Percentiles rank a stretch among this genome's conserved stretches.
Conservation (phyloP, 306 rosid genomes). For the Rosa rugosa region DNA sequence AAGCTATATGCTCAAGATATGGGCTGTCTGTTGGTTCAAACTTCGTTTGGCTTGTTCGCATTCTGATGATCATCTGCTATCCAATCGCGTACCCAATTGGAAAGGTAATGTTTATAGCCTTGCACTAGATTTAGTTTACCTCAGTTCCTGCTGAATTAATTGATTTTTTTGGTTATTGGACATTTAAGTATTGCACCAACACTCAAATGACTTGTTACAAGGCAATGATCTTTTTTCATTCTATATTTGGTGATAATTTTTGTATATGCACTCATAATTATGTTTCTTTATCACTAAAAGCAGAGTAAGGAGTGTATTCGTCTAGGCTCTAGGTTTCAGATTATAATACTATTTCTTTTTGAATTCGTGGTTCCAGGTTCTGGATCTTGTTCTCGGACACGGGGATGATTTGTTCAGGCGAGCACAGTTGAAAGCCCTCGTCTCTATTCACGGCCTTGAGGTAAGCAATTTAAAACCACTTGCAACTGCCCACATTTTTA, state of each 20-base stretch:
- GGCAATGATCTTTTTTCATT: background rate
- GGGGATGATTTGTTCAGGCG: constrained; percentile 48
- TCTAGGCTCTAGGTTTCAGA: background rate
- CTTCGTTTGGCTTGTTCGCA: constrained; percentile 76
- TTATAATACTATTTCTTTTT: constrained; percentile 5
- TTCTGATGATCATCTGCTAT: constrained; percentile 71
- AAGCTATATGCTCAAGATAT: constrained; percentile 84
- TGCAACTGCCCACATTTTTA: background rate
- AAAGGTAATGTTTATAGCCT: constrained; percentile 43
- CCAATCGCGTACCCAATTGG: constrained; percentile 86
- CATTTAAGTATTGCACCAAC: background rate
- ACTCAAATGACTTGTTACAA: background rate
- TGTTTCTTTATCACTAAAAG: background rate
- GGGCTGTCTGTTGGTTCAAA: constrained; percentile 77
- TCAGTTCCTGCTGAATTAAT: too few relatives aligned
- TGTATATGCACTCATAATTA: background rate
- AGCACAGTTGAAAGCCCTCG: constrained; percentile 53
- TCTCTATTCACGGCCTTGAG: constrained; percentile 55
- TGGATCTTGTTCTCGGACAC: constrained; percentile 80
- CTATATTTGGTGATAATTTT: background rate
- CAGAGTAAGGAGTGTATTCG: background rate
- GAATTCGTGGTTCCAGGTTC: constrained; percentile 52
- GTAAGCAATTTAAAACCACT: constrained; percentile 17
- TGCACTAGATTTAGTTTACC: background rate
- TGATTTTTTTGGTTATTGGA: background rate